Percentiles rank a stretch among this genome's conserved stretches.
Evolutionary conservation across 371 early-diverging fungal species (phyloP).

Genomic region (Mortierella sp.): DNA sequence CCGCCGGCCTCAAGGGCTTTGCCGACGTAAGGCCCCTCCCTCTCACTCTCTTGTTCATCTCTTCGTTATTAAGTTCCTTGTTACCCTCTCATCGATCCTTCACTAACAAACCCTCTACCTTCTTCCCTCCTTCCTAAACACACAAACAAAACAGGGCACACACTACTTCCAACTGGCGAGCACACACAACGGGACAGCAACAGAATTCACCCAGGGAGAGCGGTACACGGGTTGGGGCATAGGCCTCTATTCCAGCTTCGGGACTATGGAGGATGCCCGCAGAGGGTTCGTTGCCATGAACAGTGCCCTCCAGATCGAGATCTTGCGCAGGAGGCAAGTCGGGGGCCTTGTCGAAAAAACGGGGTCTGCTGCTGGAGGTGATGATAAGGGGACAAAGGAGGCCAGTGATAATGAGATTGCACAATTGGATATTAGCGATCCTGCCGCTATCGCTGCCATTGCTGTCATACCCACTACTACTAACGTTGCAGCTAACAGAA

Average conservation of each 20-base stretch:
- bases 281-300: conserved; percentile 45
- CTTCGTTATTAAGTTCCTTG: not conserved
- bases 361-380: not conserved
- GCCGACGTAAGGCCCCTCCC: conserved; percentile 17
- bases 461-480: not conserved
- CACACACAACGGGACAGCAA: conserved; percentile 16
- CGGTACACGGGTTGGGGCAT: conserved; percentile 38
- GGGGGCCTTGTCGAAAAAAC: conserved; percentile 7
- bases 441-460: conserved; percentile 26
- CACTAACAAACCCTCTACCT: not conserved
- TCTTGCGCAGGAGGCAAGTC: conserved; percentile 19
- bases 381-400: not conserved
- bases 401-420: conserved; percentile 15
- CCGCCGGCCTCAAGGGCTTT: conserved; percentile 24
- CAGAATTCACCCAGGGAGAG: conserved; percentile 49
- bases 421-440: conserved; percentile 43
- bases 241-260: conserved; percentile 17
- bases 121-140: not conserved
- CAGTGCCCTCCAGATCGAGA: conserved; percentile 34
- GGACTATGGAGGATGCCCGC: conserved; percentile 29
- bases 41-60: not conserved
- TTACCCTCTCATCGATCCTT: not conserved
- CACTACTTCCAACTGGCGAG: conserved; percentile 46
- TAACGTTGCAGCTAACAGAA: not conserved
- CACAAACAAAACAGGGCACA: conserved; percentile 24